Conservation (phyloP, 106 monocot species). For the Posidonia australis region DNA sequence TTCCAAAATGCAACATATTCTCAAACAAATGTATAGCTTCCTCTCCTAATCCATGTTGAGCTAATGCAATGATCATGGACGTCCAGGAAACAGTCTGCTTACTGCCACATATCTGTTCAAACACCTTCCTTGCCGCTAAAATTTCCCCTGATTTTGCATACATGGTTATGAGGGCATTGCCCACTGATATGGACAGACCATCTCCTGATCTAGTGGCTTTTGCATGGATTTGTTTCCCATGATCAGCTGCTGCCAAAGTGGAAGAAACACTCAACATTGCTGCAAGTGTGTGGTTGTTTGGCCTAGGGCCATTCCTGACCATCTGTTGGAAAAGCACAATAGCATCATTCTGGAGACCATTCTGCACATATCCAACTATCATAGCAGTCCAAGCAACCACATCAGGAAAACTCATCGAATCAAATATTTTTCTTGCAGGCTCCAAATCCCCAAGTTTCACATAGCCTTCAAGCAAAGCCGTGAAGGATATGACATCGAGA, state of each 20-base stretch:
- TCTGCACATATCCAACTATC: too few relatives aligned
- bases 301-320: constrained; percentile 45
- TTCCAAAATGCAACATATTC: too few relatives aligned
- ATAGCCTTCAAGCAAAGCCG: constrained; percentile 86
- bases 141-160: constrained; percentile 74
- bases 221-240: constrained; percentile 71
- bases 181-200: constrained; percentile 57
- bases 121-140: constrained; percentile 43
- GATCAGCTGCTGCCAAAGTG: constrained; percentile 38
- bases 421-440: constrained; percentile 63
- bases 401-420: constrained; percentile 56
- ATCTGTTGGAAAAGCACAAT: constrained; percentile 56
- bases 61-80: constrained; percentile 85
- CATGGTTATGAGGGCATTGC: too few relatives aligned
- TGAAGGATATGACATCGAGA: constrained; percentile 57
- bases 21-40: too few relatives aligned
- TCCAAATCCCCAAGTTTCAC: constrained; percentile 55
- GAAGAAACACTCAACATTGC: constrained; percentile 74
- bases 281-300: constrained; percentile 75
- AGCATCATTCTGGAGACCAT: constrained; percentile 49
- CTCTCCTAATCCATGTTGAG: too few relatives aligned
- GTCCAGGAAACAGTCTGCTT: constrained; percentile 77
- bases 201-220: constrained; percentile 49
- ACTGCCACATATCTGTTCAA: constrained; percentile 25
- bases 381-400: too few relatives aligned